Conservation (phyloP, 148 eudicot species). For the Polygonum maritimum region DNA sequence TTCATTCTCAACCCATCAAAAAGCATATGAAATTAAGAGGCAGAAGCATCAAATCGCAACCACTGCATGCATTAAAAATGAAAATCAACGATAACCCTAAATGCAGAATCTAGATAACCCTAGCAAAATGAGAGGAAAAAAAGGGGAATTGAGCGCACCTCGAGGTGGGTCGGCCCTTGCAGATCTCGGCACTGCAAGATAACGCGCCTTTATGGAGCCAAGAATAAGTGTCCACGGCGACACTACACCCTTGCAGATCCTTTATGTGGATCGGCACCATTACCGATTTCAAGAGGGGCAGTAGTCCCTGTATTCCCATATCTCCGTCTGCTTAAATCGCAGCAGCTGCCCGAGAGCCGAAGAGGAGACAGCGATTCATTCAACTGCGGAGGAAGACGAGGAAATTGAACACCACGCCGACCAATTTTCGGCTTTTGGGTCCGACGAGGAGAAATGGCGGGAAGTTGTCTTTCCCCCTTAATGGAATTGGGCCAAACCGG, state of each 20-base stretch:
- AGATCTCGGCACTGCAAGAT: conserved; percentile 85
- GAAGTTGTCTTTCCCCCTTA: not conserved
- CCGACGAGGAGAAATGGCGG: not conserved
- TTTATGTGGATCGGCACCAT: conserved; percentile 74
- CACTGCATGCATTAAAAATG: not conserved
- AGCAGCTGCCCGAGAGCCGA: not conserved
- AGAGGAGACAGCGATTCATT: not conserved
- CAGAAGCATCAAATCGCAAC: not conserved
- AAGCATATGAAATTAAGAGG: not conserved
- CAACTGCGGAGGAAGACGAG: not conserved
- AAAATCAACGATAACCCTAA: not conserved
- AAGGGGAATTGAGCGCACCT: conserved; percentile 21
- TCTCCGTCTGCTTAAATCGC: not conserved
- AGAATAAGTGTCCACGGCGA: conserved; percentile 91
- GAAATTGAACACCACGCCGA: not conserved
- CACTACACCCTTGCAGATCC: conserved; percentile 65
- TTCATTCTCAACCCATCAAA: not conserved
- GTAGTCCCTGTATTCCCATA: conserved; percentile 90
- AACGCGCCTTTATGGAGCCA: conserved; percentile 99
- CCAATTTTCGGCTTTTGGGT: not conserved
- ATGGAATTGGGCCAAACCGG: not conserved
- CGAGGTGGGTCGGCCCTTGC: conserved; percentile 79
- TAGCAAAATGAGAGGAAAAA: not conserved
- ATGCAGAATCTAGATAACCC: not conserved
- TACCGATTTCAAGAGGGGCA: conserved; percentile 81